phyloP scores from a whole-genome alignment of 139 green algal genomes.

The Deuterostichococcus epilithicus region DNA sequence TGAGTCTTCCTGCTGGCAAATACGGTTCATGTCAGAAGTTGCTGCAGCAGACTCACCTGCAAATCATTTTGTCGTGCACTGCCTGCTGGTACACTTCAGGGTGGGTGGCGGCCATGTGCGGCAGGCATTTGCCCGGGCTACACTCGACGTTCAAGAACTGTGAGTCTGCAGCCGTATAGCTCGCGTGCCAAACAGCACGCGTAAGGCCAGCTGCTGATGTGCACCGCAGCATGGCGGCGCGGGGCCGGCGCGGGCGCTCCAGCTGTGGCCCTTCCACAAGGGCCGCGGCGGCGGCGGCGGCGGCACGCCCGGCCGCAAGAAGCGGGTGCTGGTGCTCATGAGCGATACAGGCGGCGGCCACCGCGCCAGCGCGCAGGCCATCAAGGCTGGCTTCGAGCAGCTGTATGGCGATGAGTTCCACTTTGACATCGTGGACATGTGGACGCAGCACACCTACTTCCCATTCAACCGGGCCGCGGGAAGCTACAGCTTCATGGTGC shows the following conservation, averaged over 20 bases:
- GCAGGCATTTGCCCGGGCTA: no score
- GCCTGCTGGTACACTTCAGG: no score
- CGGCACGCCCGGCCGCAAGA: conserved; percentile 15
- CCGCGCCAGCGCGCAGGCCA: conserved; percentile 85
- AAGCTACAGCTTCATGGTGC: conserved; percentile 91
- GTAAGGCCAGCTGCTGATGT: neutral
- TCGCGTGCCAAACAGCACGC: neutral
- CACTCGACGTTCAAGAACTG: no score
- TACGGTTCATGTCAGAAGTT: neutral
- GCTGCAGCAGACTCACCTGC: neutral
- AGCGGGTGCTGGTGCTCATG: conserved; percentile 91
- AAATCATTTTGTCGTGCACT: no score
- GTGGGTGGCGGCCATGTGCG: no score
- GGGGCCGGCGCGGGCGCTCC: no score
- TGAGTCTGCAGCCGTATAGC: no score
- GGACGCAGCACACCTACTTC: conserved; percentile 85
- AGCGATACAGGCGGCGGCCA: conserved; percentile 95
- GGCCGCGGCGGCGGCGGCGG: no score
- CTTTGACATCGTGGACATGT: conserved; percentile 90
- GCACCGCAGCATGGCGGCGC: neutral
- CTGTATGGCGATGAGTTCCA: conserved; percentile 78
- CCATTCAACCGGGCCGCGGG: conserved; percentile 88
- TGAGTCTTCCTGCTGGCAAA: neutral
- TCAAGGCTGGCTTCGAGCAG: conserved; percentile 82
- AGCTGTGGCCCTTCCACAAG: neutral